phyloP scores from a whole-genome alignment of 2,329 filamentous ascomycete species.

The Sclerotinia spermophila region DNA sequence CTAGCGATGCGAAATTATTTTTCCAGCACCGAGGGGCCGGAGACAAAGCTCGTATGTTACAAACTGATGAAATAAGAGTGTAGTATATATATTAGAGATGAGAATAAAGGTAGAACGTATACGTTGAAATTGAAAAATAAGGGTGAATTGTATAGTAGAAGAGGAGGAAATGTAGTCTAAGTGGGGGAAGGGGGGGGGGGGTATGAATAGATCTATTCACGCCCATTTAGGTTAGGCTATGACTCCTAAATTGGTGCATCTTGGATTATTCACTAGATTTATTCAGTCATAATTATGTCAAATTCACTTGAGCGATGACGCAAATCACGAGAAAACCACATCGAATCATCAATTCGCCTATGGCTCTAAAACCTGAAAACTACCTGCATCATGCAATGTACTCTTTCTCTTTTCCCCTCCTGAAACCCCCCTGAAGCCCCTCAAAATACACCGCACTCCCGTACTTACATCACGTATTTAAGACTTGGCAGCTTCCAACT shows the following conservation, averaged over 20 bases:
- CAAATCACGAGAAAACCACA: not conserved
- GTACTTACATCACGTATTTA: constrained; percentile 4
- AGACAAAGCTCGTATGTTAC: too few species aligned
- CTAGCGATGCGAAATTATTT: too few species aligned
- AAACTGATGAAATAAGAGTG: not conserved
- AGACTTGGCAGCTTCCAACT: constrained; percentile 61
- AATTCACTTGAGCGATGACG: not conserved
- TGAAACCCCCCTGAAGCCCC: not conserved
- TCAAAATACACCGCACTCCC: not conserved
- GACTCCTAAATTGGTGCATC: not conserved
- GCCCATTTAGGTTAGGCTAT: not conserved
- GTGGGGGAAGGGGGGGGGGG: too few species aligned
- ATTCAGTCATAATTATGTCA: not conserved
- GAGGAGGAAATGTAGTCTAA: not conserved
- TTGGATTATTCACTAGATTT: not conserved
- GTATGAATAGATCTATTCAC: not conserved
- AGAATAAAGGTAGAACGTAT: not conserved
- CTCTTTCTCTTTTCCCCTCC: not conserved
- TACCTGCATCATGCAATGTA: not conserved
- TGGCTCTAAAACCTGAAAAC: constrained; percentile 9
- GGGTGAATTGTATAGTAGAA: not conserved
- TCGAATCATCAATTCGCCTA: not conserved
- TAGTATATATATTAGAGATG: not conserved
- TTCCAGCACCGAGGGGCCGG: too few species aligned
- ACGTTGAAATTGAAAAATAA: not conserved